phyloP scores from a whole-genome alignment of 2,329 filamentous ascomycete species.

The Samsoniella hepiali region DNA sequence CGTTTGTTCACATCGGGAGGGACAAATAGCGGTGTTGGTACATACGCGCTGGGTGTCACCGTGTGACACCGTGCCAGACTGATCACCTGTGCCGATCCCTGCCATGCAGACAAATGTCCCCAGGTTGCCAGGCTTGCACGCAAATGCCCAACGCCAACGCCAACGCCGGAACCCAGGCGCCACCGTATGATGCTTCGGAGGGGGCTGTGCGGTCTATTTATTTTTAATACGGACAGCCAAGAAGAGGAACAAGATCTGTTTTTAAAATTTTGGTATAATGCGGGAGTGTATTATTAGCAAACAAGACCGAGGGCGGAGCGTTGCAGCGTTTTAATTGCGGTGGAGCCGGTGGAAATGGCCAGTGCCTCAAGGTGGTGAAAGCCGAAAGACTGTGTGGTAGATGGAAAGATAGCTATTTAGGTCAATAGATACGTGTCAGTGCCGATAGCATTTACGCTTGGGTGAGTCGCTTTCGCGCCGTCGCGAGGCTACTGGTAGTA shows the following conservation, averaged over 20 bases:
- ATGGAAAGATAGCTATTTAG: background rate
- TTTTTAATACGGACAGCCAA: background rate
- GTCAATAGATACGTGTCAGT: background rate
- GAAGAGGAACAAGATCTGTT: background rate
- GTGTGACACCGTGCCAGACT: background rate
- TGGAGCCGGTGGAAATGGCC: conserved; percentile 15
- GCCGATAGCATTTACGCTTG: background rate
- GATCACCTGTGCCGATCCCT: background rate
- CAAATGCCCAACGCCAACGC: background rate
- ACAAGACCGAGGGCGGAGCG: conserved; percentile 1
- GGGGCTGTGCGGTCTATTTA: conserved; percentile 7
- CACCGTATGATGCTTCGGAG: conserved; percentile 8
- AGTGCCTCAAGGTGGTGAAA: background rate
- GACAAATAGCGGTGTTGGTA: background rate
- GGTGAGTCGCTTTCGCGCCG: background rate
- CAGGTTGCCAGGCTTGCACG: background rate
- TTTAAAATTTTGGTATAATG: background rate
- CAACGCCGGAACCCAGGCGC: background rate
- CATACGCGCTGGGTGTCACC: conserved; percentile 10
- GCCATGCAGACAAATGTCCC: conserved; percentile 7
- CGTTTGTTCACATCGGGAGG: too few relatives aligned
- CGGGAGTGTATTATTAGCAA: conserved; percentile 7
- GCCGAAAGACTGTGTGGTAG: background rate
- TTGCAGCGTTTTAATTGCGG: conserved; percentile 13
- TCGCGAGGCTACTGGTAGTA: conserved; percentile 2